A percentile compares a stretch with the other conserved stretches of the same genome.
Evolutionary conservation across 306 rosid species (phyloP).

Genomic region (Betula pendula): DNA sequence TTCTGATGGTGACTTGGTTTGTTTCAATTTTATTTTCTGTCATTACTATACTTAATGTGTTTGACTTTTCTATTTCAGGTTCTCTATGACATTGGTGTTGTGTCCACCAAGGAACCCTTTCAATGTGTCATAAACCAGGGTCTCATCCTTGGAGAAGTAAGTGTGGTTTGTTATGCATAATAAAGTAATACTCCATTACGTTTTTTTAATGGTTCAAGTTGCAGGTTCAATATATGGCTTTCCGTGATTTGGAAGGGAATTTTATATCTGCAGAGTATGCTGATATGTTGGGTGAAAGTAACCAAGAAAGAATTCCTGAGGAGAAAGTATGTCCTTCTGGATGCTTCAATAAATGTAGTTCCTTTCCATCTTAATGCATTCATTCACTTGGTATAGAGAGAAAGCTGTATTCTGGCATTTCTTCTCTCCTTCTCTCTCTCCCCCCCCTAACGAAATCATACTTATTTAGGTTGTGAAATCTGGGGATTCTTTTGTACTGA

Average conservation of each 20-base stretch:
- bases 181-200: neutral
- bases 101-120: constrained; percentile 94
- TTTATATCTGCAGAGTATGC: constrained; percentile 64
- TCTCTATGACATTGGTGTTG: constrained; percentile 87
- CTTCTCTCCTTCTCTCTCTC: neutral
- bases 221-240: constrained; percentile 93
- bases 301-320: constrained; percentile 61
- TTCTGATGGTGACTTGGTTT: neutral
- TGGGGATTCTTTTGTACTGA: constrained; percentile 81
- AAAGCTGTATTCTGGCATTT: constrained; percentile 11
- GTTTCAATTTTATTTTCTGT: neutral
- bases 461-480: constrained; percentile 67
- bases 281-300: constrained; percentile 49
- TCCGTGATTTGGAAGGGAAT: constrained; percentile 67
- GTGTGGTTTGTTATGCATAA: constrained; percentile 33
- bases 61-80: constrained; percentile 62
- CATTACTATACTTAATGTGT: constrained; percentile 20
- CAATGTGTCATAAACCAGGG: constrained; percentile 99
- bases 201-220: constrained; percentile 46
- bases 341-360: constrained; percentile 16
- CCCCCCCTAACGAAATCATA: constrained; percentile 5
- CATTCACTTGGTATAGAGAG: constrained; percentile 10
- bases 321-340: constrained; percentile 58
- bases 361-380: constrained; percentile 20
- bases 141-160: constrained; percentile 93